phyloP scores from a whole-genome alignment of 305 asterid species.

The Withania somnifera region DNA sequence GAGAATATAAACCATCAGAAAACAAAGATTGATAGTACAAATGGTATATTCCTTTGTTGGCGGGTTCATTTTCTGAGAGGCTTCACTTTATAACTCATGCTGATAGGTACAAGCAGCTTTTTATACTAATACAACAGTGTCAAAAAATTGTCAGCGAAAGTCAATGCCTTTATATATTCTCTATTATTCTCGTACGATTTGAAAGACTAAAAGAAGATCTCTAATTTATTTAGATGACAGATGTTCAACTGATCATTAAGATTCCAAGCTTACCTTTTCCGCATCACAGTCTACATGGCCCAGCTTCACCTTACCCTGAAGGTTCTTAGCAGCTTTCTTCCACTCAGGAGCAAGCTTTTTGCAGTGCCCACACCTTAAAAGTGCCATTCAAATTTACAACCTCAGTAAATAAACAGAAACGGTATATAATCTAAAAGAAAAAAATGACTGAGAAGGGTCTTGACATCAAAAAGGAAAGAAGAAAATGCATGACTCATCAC shows the following conservation, averaged over 20 bases:
- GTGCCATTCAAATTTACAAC: not conserved
- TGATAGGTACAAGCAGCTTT: not conserved
- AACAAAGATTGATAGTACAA: not conserved
- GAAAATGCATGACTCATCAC: not conserved
- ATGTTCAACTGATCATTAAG: not conserved
- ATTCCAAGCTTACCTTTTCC: conserved; percentile 52
- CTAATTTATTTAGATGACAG: not conserved
- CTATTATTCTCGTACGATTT: not conserved
- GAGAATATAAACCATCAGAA: not conserved
- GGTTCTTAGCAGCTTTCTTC: conserved; percentile 90
- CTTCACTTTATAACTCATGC: not conserved
- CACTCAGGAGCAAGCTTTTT: conserved; percentile 98
- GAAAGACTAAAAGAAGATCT: not conserved
- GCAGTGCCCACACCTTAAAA: conserved; percentile 95
- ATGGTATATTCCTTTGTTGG: not conserved
- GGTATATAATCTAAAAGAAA: conserved; percentile 5
- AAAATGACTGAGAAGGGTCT: not conserved
- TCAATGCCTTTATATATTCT: not conserved
- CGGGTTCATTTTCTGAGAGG: not conserved
- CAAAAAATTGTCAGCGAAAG: not conserved
- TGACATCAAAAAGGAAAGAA: not conserved
- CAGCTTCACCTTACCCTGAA: conserved; percentile 86
- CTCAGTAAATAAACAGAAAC: not conserved
- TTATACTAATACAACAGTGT: not conserved
- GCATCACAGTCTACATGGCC: conserved; percentile 96